Evolutionary conservation across 345 rosid genomes (phyloP), one percentile per base, ranked within the genome.

Genomic region (Populus pruinosa): DNA sequence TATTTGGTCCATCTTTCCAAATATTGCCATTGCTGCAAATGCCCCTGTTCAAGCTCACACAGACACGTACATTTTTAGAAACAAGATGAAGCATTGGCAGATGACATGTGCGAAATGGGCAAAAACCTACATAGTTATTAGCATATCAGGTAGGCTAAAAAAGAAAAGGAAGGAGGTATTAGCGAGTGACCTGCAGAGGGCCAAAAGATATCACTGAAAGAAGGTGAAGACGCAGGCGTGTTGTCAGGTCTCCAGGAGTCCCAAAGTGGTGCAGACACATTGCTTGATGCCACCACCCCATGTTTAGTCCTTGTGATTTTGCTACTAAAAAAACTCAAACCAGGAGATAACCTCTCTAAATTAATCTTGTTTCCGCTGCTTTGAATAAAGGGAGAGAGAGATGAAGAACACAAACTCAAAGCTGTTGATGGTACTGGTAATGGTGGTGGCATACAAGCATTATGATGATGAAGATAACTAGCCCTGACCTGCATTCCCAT

Each of bases 11-110:
- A 95, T 82, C 86, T 89, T 95, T 81, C 97, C 98, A 79, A 93
- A 69, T 79, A 91, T 56, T 11, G 98, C 99, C 99, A 95, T 95
- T 4, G 99, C 98, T 39, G 89, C 94, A 83, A 95, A 95, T 59
- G 96, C 99, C n/a, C 98, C 98, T 94, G 61, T 55, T 55, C 61
- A 21, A 55, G 61, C 20, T 53, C 23, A 20, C 33, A 73, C 20
- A 39, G 1, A 36, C 9, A 4, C 23, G 25, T 35, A 11, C 66
- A 73, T 36, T 73, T 1, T n/a, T 12, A 55, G 36, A 35, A 53
- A 43, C 13, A 50, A 50, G 8, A 65, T 29, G 39, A 64, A n/a
- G 0, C 68, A 64, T 64, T 64, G 16, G 33, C 17, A 3, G 4
- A 5, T 17, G 4, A 47, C 53, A 47, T 47, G 20, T 14, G 5